These are phyloP conservation scores for Candolleomyces eurysporus DNA, from an alignment of 768 basidiomycete species.

Conservation along the genomic window DNA sequence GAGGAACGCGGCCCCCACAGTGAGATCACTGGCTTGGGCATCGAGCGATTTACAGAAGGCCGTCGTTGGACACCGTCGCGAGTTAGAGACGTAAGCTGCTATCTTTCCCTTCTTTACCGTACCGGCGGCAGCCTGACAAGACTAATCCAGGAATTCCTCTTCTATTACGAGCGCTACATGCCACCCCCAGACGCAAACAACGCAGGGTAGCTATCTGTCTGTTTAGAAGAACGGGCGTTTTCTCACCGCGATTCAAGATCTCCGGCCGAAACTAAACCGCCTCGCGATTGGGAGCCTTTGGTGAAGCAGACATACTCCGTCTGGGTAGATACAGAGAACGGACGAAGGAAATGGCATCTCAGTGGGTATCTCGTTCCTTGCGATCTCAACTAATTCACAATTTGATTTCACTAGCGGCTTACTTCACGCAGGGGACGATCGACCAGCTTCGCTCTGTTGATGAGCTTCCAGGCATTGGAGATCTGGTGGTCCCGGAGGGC, in stretches of 20 bases:
- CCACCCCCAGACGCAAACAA: slow-evolving; percentile 44
- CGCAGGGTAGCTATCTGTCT: slow-evolving; percentile 33
- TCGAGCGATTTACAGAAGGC: slow-evolving; percentile 85
- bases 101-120: slow-evolving; percentile 4
- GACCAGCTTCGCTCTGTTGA: slow-evolving; percentile 72
- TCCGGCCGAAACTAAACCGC: slow-evolving; percentile 28
- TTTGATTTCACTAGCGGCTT: slow-evolving; percentile 56
- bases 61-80: slow-evolving; percentile 81
- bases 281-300: slow-evolving; percentile 63
- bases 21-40: slow-evolving; percentile 75
- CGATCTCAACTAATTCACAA: neutral
- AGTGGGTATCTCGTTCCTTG: slow-evolving; percentile 45
- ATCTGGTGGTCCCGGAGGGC: slow-evolving; percentile 63
- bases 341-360: slow-evolving; percentile 78
- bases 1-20: slow-evolving; percentile 73
- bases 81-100: slow-evolving; percentile 67
- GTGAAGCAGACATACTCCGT: slow-evolving; percentile 87
- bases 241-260: neutral
- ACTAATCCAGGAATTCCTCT: slow-evolving; percentile 67
- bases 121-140: slow-evolving; percentile 8
- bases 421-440: slow-evolving; percentile 76
- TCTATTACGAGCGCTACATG: slow-evolving; percentile 77
- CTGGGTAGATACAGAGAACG: slow-evolving; percentile 63
- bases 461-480: slow-evolving; percentile 55
- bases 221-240: neutral